These are phyloP conservation scores for Pseudonectria buxi DNA, from an alignment of 2,329 filamentous ascomycete genomes.

Conservation along the genomic window DNA sequence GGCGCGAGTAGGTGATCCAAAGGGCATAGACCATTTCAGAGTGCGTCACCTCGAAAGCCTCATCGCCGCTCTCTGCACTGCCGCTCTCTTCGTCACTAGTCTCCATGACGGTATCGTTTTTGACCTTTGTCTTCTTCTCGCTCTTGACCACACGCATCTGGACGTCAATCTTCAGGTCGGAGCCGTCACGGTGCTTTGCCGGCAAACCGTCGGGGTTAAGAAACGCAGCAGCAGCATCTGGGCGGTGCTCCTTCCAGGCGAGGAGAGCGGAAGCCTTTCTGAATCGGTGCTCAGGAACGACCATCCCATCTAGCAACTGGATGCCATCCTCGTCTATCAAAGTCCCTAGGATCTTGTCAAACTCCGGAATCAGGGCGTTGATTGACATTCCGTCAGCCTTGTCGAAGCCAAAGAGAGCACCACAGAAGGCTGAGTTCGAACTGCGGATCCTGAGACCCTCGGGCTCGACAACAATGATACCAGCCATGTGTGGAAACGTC, in stretches of 20 bases:
- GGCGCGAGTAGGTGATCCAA: slow-evolving; percentile 95
- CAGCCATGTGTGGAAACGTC: slow-evolving; percentile 94
- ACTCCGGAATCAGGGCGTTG: slow-evolving; percentile 74
- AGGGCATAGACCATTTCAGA: slow-evolving; percentile 86
- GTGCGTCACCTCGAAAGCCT: slow-evolving; percentile 42
- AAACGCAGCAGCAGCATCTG: slow-evolving; percentile 73
- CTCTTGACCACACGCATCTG: slow-evolving; percentile 96
- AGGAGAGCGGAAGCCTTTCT: slow-evolving; percentile 79
- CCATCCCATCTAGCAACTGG: slow-evolving; percentile 81
- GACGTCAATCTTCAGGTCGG: slow-evolving; percentile 86
- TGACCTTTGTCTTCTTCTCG: slow-evolving; percentile 58
- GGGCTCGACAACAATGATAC: slow-evolving; percentile 88
- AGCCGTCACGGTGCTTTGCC: slow-evolving; percentile 83
- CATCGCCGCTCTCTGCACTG: slow-evolving; percentile 28
- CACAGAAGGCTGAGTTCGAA: slow-evolving; percentile 91
- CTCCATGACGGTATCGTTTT: slow-evolving; percentile 60
- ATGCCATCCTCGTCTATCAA: slow-evolving; percentile 83
- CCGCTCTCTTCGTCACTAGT: slow-evolving; percentile 48
- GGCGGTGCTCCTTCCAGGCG: slow-evolving; percentile 73
- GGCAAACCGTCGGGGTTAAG: slow-evolving; percentile 76
- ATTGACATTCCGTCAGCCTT: slow-evolving; percentile 76
- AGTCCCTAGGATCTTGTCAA: slow-evolving; percentile 74
- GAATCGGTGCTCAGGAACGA: slow-evolving; percentile 94
- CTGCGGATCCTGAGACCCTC: slow-evolving; percentile 73
- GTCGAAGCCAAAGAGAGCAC: slow-evolving; percentile 83